phyloP scores from a whole-genome alignment of 2,329 filamentous ascomycete genomes.

The Paecilomyces dactylethromorphus region DNA sequence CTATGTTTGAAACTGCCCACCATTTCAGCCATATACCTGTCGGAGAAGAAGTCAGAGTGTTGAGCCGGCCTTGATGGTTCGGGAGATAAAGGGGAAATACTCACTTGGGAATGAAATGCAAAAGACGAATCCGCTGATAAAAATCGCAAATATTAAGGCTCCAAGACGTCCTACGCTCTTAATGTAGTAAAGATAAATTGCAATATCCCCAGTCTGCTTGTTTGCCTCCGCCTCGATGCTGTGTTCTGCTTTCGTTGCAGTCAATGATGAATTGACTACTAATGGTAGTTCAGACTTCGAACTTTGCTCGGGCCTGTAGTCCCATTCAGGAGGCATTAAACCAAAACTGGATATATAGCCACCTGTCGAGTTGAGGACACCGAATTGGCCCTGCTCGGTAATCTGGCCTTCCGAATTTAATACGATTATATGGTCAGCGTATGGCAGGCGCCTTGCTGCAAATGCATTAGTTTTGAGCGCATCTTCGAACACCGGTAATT shows the following conservation, averaged over 20 bases:
- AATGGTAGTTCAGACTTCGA: slow-evolving; percentile 8
- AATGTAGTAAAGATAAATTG: slow-evolving; percentile 37
- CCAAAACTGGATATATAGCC: slow-evolving; percentile 38
- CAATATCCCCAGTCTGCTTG: slow-evolving; percentile 32
- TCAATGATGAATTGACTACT: slow-evolving; percentile 1
- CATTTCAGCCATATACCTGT: slow-evolving; percentile 36
- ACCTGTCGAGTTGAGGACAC: slow-evolving; percentile 25
- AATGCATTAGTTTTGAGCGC: neutral
- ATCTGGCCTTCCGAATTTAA: slow-evolving; percentile 32
- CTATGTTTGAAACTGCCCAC: slow-evolving; percentile 34
- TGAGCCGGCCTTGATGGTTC: neutral
- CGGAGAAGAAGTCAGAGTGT: neutral
- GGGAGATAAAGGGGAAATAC: slow-evolving; percentile 2
- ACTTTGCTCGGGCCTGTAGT: slow-evolving; percentile 13
- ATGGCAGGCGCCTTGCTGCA: slow-evolving; percentile 33
- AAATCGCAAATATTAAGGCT: slow-evolving; percentile 28
- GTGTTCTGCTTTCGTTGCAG: slow-evolving; percentile 8
- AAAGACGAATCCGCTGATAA: slow-evolving; percentile 32
- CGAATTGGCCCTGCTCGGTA: slow-evolving; percentile 36
- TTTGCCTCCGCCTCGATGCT: slow-evolving; percentile 19
- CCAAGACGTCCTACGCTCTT: slow-evolving; percentile 30
- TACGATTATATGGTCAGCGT: slow-evolving; percentile 37
- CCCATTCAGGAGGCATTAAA: slow-evolving; percentile 25
- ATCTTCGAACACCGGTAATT: neutral
- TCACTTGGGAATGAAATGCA: slow-evolving; percentile 36